These are phyloP conservation scores for Claviceps cyperi DNA, from an alignment of 2,329 filamentous ascomycete species.

Conservation along the genomic window DNA sequence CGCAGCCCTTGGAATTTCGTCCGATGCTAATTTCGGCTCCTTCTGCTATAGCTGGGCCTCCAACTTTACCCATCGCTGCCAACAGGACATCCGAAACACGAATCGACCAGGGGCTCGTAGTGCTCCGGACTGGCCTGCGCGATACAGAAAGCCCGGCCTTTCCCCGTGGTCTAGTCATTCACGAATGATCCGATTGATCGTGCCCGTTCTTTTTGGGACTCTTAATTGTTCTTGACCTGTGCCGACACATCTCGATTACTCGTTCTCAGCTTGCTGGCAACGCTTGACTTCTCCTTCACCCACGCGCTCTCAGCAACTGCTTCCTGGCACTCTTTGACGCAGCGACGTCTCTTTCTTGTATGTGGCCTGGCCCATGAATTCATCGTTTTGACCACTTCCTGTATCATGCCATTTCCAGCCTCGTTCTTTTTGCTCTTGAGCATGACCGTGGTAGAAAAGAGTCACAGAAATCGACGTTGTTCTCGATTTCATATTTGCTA, in stretches of 20 bases:
- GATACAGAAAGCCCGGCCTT: neutral
- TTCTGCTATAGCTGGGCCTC: neutral
- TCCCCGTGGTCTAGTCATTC: neutral
- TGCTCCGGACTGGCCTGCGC: neutral
- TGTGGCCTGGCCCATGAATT: constrained; percentile 1
- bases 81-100: constrained; percentile 4
- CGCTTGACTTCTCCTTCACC: neutral
- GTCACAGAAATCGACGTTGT: neutral
- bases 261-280: constrained; percentile 1
- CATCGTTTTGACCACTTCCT: neutral
- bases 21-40: neutral
- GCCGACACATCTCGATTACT: neutral
- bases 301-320: neutral
- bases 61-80: neutral
- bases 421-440: neutral
- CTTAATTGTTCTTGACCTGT: neutral
- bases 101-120: neutral
- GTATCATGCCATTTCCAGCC: neutral
- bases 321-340: constrained; percentile 1
- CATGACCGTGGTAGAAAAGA: too few species aligned
- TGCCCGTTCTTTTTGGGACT: neutral
- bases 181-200: neutral
- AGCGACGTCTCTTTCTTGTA: constrained; percentile 3
- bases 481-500: neutral
- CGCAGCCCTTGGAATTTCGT: neutral